Conservation (phyloP, 1,139 yeast genomes). For the Suhomyces bolitotheri region DNA sequence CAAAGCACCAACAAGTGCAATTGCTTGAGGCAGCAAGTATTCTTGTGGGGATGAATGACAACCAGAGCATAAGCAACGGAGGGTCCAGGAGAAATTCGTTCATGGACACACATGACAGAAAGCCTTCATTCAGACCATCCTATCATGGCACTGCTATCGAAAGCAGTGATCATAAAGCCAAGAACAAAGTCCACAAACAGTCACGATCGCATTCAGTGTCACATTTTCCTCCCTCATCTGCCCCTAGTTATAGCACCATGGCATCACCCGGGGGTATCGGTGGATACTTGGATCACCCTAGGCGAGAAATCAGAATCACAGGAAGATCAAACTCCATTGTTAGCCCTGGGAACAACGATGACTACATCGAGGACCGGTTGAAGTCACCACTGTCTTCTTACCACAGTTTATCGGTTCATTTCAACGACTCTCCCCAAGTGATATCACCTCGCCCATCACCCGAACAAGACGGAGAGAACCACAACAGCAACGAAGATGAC, state of each 20-base stretch:
- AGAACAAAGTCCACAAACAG: slow-evolving; percentile 5
- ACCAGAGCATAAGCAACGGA: slow-evolving; percentile 10
- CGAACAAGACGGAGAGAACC: slow-evolving; percentile 5
- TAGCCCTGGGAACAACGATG: slow-evolving; percentile 3
- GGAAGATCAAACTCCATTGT: slow-evolving; percentile 12
- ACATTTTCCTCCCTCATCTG: slow-evolving; percentile 17
- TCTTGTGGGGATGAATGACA: slow-evolving; percentile 76
- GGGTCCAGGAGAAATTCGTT: slow-evolving; percentile 19
- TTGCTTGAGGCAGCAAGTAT: slow-evolving; percentile 86
- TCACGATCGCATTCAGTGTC: slow-evolving; percentile 16
- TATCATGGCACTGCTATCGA: slow-evolving; percentile 2
- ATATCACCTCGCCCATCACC: slow-evolving; percentile 7
- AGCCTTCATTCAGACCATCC: slow-evolving; percentile 7
- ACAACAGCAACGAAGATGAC: slow-evolving; percentile 10
- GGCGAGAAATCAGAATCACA: slow-evolving; percentile 2
- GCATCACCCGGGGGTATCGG: slow-evolving; percentile 17
- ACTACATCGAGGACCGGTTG: slow-evolving; percentile 8
- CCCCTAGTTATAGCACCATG: slow-evolving; percentile 11
- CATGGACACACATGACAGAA: slow-evolving; percentile 2
- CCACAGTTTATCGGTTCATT: slow-evolving; percentile 4
- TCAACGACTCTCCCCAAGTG: slow-evolving; percentile 7
- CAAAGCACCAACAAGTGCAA: slow-evolving; percentile 92
- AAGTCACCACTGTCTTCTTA: slow-evolving; percentile 13
- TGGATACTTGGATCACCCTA: slow-evolving; percentile 22
- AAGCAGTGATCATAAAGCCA: not conserved